Percentiles rank a stretch among this genome's conserved stretches.
Conservation (phyloP, 352 stramenopile species). For the Phytopythium delawarense region DNA sequence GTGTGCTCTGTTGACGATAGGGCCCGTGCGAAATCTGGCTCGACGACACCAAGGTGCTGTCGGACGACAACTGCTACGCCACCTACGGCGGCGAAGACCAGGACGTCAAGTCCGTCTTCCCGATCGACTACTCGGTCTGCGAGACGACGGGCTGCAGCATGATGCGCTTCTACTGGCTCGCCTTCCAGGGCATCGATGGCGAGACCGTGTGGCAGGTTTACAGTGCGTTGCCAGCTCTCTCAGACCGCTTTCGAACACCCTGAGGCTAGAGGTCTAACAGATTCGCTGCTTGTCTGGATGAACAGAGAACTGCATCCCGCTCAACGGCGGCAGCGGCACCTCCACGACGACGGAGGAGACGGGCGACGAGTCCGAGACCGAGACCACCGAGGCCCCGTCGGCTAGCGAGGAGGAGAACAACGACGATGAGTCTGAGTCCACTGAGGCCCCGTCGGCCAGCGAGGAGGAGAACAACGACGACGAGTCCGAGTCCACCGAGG, state of each 20-base stretch:
- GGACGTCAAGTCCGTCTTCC: constrained; percentile 36
- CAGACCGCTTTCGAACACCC: background rate
- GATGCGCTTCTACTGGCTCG: constrained; percentile 43
- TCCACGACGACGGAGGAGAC: constrained; percentile 11
- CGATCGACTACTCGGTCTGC: constrained; percentile 36
- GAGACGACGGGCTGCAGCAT: constrained; percentile 22
- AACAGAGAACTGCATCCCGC: constrained; percentile 34
- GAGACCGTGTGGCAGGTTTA: constrained; percentile 41
- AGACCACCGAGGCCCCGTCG: constrained; percentile 3
- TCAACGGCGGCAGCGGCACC: constrained; percentile 18
- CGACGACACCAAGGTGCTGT: constrained; percentile 30
- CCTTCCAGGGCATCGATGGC: constrained; percentile 29
- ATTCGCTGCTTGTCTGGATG: background rate
- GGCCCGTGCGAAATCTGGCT: constrained; percentile 38
- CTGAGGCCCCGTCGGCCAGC: background rate
- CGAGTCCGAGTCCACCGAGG: background rate
- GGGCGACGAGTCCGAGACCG: background rate
- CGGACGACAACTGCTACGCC: constrained; percentile 26
- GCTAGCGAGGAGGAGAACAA: background rate
- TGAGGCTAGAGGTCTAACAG: constrained; percentile 1
- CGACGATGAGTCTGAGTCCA: background rate
- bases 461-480: constrained; percentile 6
- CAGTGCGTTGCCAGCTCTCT: constrained; percentile 18
- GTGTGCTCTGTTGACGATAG: background rate
- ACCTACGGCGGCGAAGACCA: constrained; percentile 30